phyloP scores from a whole-genome alignment of 2,329 filamentous ascomycete species.

The Diaporthe capsici region DNA sequence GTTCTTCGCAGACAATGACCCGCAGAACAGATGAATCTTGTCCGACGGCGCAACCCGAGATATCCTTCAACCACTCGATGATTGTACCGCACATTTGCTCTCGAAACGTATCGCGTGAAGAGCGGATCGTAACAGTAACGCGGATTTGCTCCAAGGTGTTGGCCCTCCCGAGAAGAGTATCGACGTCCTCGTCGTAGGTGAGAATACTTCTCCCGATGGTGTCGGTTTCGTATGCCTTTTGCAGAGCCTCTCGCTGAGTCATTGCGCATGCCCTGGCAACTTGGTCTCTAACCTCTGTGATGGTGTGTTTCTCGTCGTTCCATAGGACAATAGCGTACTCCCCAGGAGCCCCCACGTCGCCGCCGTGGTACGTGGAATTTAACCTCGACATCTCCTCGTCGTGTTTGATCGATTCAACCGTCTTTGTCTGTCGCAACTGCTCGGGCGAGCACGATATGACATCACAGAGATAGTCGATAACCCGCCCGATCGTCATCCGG shows the following conservation, averaged over 20 bases:
- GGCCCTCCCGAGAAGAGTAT: conserved; percentile 81
- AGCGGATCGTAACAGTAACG: conserved; percentile 94
- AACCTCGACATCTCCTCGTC: conserved; percentile 88
- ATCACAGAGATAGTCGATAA: conserved; percentile 96
- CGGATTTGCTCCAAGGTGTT: conserved; percentile 95
- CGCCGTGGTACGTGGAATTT: conserved; percentile 80
- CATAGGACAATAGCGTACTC: conserved; percentile 91
- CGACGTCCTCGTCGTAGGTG: conserved; percentile 80
- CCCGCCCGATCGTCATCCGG: conserved; percentile 86
- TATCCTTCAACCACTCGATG: conserved; percentile 95
- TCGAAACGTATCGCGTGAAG: conserved; percentile 92
- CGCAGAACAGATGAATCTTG: conserved; percentile 84
- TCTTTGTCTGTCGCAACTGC: conserved; percentile 89
- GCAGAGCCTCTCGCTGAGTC: conserved; percentile 75
- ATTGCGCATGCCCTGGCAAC: conserved; percentile 90
- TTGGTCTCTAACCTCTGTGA: conserved; percentile 90
- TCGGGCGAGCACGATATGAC: conserved; percentile 98
- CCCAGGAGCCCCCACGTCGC: conserved; percentile 74
- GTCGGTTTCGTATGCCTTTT: conserved; percentile 89
- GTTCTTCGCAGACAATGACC: conserved; percentile 88
- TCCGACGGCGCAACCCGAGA: conserved; percentile 89
- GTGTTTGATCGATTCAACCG: conserved; percentile 81
- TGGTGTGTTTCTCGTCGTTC: conserved; percentile 99
- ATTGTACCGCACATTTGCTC: conserved; percentile 99
- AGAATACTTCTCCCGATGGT: conserved; percentile 89